Percentiles rank a stretch among this genome's conserved stretches.
phyloP scores from a whole-genome alignment of 2,329 filamentous ascomycete genomes.

The Byssoonygena ceratinophila region DNA sequence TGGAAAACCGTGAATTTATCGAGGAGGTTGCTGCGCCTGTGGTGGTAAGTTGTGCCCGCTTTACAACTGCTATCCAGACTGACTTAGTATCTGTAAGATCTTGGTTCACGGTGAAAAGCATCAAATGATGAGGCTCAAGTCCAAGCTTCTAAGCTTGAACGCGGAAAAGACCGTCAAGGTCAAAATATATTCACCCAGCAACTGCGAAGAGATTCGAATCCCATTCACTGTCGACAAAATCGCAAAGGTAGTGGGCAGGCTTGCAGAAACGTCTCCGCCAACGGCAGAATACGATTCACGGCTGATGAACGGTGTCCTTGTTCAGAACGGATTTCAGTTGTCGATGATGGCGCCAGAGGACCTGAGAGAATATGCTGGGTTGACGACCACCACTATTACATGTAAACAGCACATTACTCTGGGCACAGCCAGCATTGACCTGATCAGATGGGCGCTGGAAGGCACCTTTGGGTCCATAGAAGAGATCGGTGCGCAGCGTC shows the following conservation, averaged over 20 bases:
- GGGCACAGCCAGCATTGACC: slow-evolving; percentile 75
- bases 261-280: slow-evolving; percentile 70
- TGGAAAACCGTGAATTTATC: slow-evolving; percentile 93
- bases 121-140: slow-evolving; percentile 96
- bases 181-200: slow-evolving; percentile 87
- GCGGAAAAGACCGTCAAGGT: slow-evolving; percentile 67
- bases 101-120: slow-evolving; percentile 94
- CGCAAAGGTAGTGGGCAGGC: slow-evolving; percentile 88
- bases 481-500: slow-evolving; percentile 27
- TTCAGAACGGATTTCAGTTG: slow-evolving; percentile 96
- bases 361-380: slow-evolving; percentile 86
- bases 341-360: slow-evolving; percentile 96
- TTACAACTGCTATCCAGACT: neutral
- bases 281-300: slow-evolving; percentile 37
- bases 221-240: slow-evolving; percentile 93
- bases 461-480: slow-evolving; percentile 86
- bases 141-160: slow-evolving; percentile 86
- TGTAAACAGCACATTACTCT: slow-evolving; percentile 87
- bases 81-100: slow-evolving; percentile 48
- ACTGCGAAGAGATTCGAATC: slow-evolving; percentile 89
- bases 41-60: slow-evolving; percentile 57
- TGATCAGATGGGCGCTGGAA: slow-evolving; percentile 89
- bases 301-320: slow-evolving; percentile 78
- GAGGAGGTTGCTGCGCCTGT: slow-evolving; percentile 86
- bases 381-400: slow-evolving; percentile 86